Conservation (phyloP, 2,329 filamentous ascomycete species). For the Pseudocercospora crystallina region DNA sequence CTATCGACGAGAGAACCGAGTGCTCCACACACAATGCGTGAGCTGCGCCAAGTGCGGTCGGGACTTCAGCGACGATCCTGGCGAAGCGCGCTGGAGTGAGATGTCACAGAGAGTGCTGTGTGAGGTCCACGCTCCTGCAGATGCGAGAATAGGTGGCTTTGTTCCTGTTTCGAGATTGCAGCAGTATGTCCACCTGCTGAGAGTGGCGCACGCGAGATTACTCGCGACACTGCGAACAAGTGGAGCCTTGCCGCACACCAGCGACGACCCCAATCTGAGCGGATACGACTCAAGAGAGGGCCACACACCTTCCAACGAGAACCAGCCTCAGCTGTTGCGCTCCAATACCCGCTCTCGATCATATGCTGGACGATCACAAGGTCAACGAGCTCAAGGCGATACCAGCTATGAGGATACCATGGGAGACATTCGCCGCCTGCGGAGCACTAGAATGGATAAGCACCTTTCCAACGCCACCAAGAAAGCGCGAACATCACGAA, state of each 20-base stretch:
- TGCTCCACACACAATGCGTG: slow-evolving; percentile 83
- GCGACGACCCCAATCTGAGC: slow-evolving; percentile 68
- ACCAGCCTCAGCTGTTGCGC: slow-evolving; percentile 55
- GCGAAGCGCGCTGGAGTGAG: slow-evolving; percentile 70
- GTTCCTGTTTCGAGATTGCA: slow-evolving; percentile 79
- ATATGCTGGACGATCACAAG: slow-evolving; percentile 60
- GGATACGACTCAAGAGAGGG: slow-evolving; percentile 68
- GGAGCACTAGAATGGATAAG: slow-evolving; percentile 91
- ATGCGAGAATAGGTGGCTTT: slow-evolving; percentile 62
- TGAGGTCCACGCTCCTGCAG: slow-evolving; percentile 46
- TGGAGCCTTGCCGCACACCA: slow-evolving; percentile 72
- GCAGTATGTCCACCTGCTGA: slow-evolving; percentile 90
- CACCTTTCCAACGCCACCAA: slow-evolving; percentile 90
- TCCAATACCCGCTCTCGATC: slow-evolving; percentile 73
- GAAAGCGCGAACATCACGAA: slow-evolving; percentile 83
- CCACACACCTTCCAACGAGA: slow-evolving; percentile 51
- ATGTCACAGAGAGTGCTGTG: slow-evolving; percentile 71
- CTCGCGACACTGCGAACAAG: slow-evolving; percentile 82
- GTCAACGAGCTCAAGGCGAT: slow-evolving; percentile 54
- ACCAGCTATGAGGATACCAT: slow-evolving; percentile 93
- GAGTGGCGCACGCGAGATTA: slow-evolving; percentile 85
- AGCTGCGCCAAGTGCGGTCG: slow-evolving; percentile 67
- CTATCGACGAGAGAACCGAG: slow-evolving; percentile 68
- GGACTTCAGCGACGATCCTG: slow-evolving; percentile 67
- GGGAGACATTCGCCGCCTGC: slow-evolving; percentile 86